Evolutionary conservation across 208 protist genomes (phyloP), one percentile per base, ranked within the genome.

Genomic region (Leishmania guyanensis): DNA sequence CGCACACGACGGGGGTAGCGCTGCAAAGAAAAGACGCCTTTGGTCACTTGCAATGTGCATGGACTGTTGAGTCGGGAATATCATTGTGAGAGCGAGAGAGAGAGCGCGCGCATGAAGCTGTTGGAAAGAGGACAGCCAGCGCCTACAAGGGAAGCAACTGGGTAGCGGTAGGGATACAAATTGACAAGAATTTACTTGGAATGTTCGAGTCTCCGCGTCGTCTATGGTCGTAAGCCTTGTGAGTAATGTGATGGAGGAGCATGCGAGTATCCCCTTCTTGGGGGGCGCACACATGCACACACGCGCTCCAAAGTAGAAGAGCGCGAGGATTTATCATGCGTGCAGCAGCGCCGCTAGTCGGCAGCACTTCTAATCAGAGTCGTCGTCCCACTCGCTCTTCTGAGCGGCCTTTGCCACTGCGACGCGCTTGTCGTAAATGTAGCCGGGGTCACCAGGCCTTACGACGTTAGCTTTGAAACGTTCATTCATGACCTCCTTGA

Each of bases 341-440:
- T 73, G 10, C 22, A 20, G 33, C 33, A 36, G 39, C 20, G 2
- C 36, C 9, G 66, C 39, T n/a, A 22, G 39, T 26, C 12, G 14
- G 66, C 36, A 46, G 4, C 9, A 29, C 26, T 51, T 29, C 39
- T 82, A 84, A 58, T 88, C 84, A 9, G 79, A 84, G 69, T 89
- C 87, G 68, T 98, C 93, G 77, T 98, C 95, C 95, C 95, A 98
- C 33, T 94, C 92, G 77, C 94, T 97, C 54, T 89, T 91, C 68
- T 90, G 65, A 2, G 90, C 95, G 36, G 95, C 92, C 66, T 60
- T 50, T 36, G 84, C 69, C 46, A 97, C 87, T 9, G 91, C 90
- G 39, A 97, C 80, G 2, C 94, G 93, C 60, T 91, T 92, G 86
- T 98, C 95, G 84, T 98, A 98, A 43, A 92, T 85, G 79, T 96